Evolutionary conservation across 495 filamentous ascomycete species (phyloP).

Genomic region (Aspergillus bridgeri): DNA sequence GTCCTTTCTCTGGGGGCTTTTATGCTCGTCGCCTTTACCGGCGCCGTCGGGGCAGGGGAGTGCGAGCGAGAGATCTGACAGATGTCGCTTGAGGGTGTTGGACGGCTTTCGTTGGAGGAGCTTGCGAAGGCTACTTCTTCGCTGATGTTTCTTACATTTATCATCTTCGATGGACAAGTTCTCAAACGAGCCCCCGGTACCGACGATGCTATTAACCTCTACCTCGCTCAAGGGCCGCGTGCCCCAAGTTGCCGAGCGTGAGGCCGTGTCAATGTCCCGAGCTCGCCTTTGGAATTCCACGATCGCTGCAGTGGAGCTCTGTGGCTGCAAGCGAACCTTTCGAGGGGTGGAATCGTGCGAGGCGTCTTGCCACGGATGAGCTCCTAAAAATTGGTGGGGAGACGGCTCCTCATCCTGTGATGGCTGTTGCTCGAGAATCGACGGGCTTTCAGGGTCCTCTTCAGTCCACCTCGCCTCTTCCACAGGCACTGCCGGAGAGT

Average conservation of each 20-base stretch:
- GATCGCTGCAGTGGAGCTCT: constrained; percentile 46
- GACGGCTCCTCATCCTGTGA: constrained; percentile 23
- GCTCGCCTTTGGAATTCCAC: constrained; percentile 40
- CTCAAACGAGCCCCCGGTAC: constrained; percentile 56
- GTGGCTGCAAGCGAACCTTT: constrained; percentile 38
- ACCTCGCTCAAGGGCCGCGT: constrained; percentile 60
- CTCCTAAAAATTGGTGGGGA: constrained; percentile 32
- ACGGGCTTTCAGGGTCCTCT: constrained; percentile 24
- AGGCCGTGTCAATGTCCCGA: constrained; percentile 46
- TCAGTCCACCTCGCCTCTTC: constrained; percentile 28
- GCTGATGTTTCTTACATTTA: constrained; percentile 35
- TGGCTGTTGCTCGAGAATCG: constrained; percentile 18
- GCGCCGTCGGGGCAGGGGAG: constrained; percentile 28
- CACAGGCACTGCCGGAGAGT: constrained; percentile 31
- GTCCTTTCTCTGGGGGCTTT: constrained; percentile 38
- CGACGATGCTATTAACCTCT: constrained; percentile 58
- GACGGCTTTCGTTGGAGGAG: constrained; percentile 49
- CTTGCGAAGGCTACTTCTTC: constrained; percentile 44
- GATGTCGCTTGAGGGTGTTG: constrained; percentile 31
- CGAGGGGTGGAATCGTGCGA: constrained; percentile 29
- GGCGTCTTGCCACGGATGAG: constrained; percentile 44
- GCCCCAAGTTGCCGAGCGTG: constrained; percentile 71
- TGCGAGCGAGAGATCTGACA: constrained; percentile 32
- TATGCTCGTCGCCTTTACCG: constrained; percentile 31
- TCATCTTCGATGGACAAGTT: constrained; percentile 55